phyloP scores from a whole-genome alignment of 208 protist genomes.

The Vickermania ingenoplastis region DNA sequence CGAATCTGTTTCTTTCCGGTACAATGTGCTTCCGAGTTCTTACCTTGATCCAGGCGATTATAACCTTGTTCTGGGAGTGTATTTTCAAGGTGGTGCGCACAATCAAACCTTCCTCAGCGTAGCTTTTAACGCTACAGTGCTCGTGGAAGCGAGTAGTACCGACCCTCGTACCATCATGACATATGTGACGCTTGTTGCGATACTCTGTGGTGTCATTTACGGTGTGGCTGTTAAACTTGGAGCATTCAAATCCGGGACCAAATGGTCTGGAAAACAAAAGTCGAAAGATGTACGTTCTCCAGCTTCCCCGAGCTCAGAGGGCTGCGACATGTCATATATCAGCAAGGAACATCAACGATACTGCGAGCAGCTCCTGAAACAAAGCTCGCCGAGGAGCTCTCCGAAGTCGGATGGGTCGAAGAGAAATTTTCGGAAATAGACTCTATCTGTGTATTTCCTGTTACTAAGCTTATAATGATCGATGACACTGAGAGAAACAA shows the following conservation, averaged over 20 bases:
- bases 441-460: too few relatives aligned
- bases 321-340: slow-evolving; percentile 77
- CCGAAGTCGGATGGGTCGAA: slow-evolving; percentile 19
- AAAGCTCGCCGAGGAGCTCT: slow-evolving; percentile 9
- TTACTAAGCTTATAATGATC: too few relatives aligned
- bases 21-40: slow-evolving; percentile 62
- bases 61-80: slow-evolving; percentile 75
- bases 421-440: slow-evolving; percentile 29
- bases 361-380: slow-evolving; percentile 46
- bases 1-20: slow-evolving; percentile 72
- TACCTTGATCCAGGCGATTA: slow-evolving; percentile 72
- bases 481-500: too few relatives aligned
- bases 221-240: slow-evolving; percentile 28
- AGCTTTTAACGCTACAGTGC: slow-evolving; percentile 70
- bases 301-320: slow-evolving; percentile 18
- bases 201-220: slow-evolving; percentile 48
- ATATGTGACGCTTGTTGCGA: slow-evolving; percentile 63
- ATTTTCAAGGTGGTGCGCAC: slow-evolving; percentile 43
- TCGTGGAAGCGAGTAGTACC: slow-evolving; percentile 54
- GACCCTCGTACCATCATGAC: slow-evolving; percentile 79
- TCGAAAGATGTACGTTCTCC: slow-evolving; percentile 7
- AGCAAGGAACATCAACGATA: slow-evolving; percentile 67
- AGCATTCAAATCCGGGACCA: slow-evolving; percentile 20
- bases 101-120: slow-evolving; percentile 58
- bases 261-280: background rate